A percentile compares a stretch with the other conserved stretches of the same genome.
These are phyloP conservation scores for Paspalum notatum DNA, from an alignment of 176 grass and related monocot genomes.

Conservation along the genomic window DNA sequence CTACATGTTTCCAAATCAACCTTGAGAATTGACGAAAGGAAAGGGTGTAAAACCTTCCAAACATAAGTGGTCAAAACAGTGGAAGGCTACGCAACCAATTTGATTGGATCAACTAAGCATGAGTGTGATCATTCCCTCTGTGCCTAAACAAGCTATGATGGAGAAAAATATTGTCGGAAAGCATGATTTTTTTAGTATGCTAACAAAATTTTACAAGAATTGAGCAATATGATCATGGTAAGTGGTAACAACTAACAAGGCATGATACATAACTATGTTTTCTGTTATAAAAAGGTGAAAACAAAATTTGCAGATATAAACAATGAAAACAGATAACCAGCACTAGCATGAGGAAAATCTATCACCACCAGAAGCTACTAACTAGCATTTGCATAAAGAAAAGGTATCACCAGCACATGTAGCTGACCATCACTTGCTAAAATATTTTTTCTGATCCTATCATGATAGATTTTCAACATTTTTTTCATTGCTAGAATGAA, in stretches of 20 bases:
- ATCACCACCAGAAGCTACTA: not conserved
- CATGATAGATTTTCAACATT: not conserved
- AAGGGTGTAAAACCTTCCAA: not conserved
- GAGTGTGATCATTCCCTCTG: no score
- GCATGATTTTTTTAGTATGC: not conserved
- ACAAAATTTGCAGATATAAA: not conserved
- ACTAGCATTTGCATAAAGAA: not conserved
- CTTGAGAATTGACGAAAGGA: not conserved
- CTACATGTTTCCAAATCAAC: slow-evolving; percentile 10
- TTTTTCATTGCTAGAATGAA: not conserved
- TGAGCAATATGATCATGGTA: not conserved
- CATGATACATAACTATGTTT: not conserved
- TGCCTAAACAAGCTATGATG: slow-evolving; percentile 21
- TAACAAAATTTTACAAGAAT: not conserved
- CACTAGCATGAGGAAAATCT: not conserved
- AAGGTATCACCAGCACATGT: not conserved
- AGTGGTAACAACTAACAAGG: not conserved
- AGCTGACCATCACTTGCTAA: not conserved
- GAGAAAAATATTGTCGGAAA: not conserved
- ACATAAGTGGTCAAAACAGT: not conserved
- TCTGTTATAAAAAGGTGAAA: not conserved
- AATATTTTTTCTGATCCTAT: no score
- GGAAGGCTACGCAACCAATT: not conserved
- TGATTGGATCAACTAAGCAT: not conserved
- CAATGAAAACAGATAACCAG: not conserved